Base-by-base conservation (phyloP, 2,329 filamentous ascomycete species). In the Monosporascus sp. region DNA sequence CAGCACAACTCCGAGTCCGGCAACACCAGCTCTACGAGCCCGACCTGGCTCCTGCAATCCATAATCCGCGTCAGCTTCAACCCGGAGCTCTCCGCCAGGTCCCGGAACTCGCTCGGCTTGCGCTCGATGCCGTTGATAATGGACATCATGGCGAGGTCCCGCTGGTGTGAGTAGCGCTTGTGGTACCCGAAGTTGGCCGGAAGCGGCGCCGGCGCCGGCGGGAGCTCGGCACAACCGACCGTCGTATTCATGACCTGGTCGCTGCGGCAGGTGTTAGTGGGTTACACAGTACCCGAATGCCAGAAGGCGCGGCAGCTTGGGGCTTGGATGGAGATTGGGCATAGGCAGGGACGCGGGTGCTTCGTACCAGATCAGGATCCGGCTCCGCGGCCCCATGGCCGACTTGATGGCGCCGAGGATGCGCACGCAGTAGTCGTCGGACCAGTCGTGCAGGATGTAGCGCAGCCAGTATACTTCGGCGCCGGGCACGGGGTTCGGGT, bases 191-290 rank as follows among this genome's bases (percentile, higher is more conserved):
- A 70, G 48, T 71, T 71, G 6, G 67, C 66, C 7, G 66, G 67
- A n/a, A 71, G 55, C 1, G 67, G 62, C 8, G 47, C 50, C 1
- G 69, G 68, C 3, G 69, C 69, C 3, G 63, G 49, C 0, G 55
- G 50, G n/a, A 70, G 52, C 44, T 67, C 63, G 2, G 54, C 47
- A 37, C 55, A 62, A 3, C 68, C 69, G 5, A 54, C 49, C 2
- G 68, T 69, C 5, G 67, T 69, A 49, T 70, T 71, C 67, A 70
- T 70, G 14, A 71, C 68, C 51, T 69, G 68, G 40, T 70, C 68
- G 48, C 66, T 65, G 58, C 49, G 48, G 51, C 27, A n/a, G 43
- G 45, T 11, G 56, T 51, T 37, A 55, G 48, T 41, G 17, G 11
- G 16, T 24, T 40, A 40, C 7, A n/a, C n/a, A 40, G 37, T n/a